Conservation (phyloP, 2,329 filamentous ascomycete genomes). For the Colletotrichum theobromicola region DNA sequence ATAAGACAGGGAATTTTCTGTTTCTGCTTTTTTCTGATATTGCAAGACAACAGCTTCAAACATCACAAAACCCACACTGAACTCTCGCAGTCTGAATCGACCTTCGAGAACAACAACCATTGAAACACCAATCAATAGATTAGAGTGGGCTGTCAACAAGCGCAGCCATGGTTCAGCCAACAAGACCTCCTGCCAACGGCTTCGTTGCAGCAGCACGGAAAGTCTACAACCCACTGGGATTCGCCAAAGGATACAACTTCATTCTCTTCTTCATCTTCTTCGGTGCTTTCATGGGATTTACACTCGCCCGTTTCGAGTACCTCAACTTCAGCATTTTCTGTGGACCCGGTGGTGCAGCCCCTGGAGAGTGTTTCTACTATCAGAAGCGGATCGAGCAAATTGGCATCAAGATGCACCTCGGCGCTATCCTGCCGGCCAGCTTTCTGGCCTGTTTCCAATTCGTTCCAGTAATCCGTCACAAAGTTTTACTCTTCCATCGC, state of each 20-base stretch:
- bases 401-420: constrained; percentile 53
- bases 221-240: constrained; percentile 55
- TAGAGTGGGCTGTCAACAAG: not conserved
- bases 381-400: constrained; percentile 32
- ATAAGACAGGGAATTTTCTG: not conserved
- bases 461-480: constrained; percentile 51
- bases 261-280: constrained; percentile 55
- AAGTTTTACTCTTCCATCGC: constrained; percentile 58
- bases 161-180: constrained; percentile 1
- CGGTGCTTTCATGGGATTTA: constrained; percentile 52
- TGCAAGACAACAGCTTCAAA: not conserved
- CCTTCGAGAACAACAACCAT: not conserved
- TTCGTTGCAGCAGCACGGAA: constrained; percentile 26
- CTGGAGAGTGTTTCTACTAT: constrained; percentile 42
- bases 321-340: constrained; percentile 39
- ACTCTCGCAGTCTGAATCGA: not conserved
- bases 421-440: constrained; percentile 46
- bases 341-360: constrained; percentile 31
- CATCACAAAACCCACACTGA: not conserved
- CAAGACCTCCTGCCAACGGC: constrained; percentile 18
- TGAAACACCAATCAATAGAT: not conserved
- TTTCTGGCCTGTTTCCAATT: constrained; percentile 54
- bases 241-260: constrained; percentile 63
- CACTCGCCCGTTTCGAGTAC: constrained; percentile 51
- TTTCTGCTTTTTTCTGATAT: not conserved